Evolutionary conservation across 192 early-diverging fungal genomes (phyloP).

Genomic region (Coemansia sp.): DNA sequence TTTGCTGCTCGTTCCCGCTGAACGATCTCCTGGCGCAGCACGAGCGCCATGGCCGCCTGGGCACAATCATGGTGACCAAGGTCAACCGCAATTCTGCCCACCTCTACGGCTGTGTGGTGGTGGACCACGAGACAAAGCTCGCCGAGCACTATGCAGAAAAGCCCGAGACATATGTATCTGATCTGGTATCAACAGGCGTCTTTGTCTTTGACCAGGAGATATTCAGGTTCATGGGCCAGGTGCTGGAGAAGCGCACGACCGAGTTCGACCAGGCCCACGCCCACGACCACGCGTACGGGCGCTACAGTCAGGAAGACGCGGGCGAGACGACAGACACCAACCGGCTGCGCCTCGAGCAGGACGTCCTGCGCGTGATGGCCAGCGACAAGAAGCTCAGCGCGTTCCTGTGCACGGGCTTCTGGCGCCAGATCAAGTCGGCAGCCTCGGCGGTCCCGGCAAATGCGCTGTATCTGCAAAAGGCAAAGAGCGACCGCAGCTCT

Average conservation of each 20-base stretch:
- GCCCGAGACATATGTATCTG: conserved; percentile 91
- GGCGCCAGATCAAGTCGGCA: conserved; percentile 96
- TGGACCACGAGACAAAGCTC: conserved; percentile 80
- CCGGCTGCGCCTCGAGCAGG: conserved; percentile 83
- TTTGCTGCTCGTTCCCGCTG: conserved; percentile 92
- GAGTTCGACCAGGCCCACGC: conserved; percentile 47
- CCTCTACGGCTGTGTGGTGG: conserved; percentile 90
- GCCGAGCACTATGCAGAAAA: conserved; percentile 98
- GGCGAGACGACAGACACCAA: conserved; percentile 53
- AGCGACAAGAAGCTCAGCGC: conserved; percentile 80
- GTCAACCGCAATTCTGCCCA: conserved; percentile 73
- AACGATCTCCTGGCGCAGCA: conserved; percentile 80
- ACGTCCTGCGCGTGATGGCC: conserved; percentile 82
- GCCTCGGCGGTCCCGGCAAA: conserved; percentile 92
- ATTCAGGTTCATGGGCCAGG: conserved; percentile 77
- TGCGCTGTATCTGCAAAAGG: conserved; percentile 84
- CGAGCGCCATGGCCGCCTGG: conserved; percentile 70
- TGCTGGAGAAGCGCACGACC: conserved; percentile 60
- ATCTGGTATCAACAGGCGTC: conserved; percentile 92
- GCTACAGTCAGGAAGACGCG: conserved; percentile 23
- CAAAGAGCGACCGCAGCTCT: conserved; percentile 58
- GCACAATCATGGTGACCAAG: conserved; percentile 87
- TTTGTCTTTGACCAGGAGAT: conserved; percentile 88
- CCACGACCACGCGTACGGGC: conserved; percentile 52
- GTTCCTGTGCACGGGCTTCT: conserved; percentile 80